Base-by-base conservation (phyloP, 2,329 filamentous ascomycete species). In the Polychaeton citri region DNA sequence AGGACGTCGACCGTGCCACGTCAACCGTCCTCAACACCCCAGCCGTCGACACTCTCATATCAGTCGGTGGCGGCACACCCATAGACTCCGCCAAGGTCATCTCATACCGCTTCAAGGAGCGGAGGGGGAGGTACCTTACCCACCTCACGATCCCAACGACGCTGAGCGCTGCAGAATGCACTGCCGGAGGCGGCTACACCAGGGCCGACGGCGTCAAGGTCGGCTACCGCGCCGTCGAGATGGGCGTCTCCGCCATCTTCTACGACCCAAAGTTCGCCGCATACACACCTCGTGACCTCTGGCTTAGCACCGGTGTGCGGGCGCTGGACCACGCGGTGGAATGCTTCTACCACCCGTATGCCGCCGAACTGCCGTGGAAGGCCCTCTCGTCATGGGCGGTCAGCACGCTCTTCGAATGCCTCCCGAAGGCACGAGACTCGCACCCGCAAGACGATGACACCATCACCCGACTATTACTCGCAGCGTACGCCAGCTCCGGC, bases 271-370 rank as follows among this genome's bases (percentile, higher is more conserved):
- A 44, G 1, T 67, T 66, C 36, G 65, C 59, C 0, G 39, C 56
- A 4, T 48, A 69, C 38, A 69, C 66, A 4, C 67, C 67, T 0
- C 51, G 52, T 21, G 39, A 49, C 2, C 52, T 69, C 2, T 69
- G 63, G 58, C 44, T 64, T 13, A 58, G 57, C 19, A 69, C 66
- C 0, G 67, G 63, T 0, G 47, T 71, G 21, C 51, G 66, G 5
- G 65, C 67, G 3, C 44, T 70, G 21, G 66, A 70, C 41, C 67
- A 71, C 41, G 64, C 67, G 1, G 49, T 70, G 10, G 67, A 71
- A 42, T 37, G 60, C 2, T 48, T 68, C 28, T 69, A 68, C 38
- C 63, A 70, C 38, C 62, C 62, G 1, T 59, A 57, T 1, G 59
- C 64, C 3, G 54, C 54, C 2, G 65, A 68, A 44, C 54, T 67